phyloP scores from a whole-genome alignment of 352 stramenopile species.

The Phytophthora vignae region DNA sequence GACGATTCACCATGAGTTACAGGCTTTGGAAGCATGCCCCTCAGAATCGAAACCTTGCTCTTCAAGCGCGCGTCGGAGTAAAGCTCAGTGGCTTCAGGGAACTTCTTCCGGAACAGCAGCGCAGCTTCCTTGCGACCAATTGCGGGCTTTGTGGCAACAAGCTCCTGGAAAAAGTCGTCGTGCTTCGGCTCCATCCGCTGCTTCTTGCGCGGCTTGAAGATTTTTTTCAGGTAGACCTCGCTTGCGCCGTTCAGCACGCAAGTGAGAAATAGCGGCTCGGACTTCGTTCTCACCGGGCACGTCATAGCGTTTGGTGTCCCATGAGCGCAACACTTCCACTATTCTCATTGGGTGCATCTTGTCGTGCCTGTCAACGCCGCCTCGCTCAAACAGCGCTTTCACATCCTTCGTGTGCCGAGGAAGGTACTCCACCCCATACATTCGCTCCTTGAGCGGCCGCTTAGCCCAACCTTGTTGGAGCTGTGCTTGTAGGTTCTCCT shows the following conservation, averaged over 20 bases:
- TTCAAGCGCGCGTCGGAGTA: conserved; percentile 8
- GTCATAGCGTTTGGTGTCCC: conserved; percentile 6
- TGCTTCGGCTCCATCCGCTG: conserved; percentile 2
- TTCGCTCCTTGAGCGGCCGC: not conserved
- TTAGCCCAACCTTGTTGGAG: conserved; percentile 11
- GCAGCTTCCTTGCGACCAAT: not conserved
- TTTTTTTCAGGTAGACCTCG: not conserved
- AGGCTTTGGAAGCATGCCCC: not conserved
- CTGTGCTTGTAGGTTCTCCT: not conserved
- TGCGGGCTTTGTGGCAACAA: not conserved
- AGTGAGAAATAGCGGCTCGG: not conserved
- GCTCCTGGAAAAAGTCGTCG: not conserved
- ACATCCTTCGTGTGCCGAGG: not conserved
- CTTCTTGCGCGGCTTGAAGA: not conserved
- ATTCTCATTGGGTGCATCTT: conserved; percentile 8
- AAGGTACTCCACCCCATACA: conserved; percentile 9
- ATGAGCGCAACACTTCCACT: not conserved
- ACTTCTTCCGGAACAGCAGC: conserved; percentile 10
- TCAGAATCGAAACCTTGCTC: conserved; percentile 4
- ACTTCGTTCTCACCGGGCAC: conserved; percentile 8
- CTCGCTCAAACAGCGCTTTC: conserved; percentile 1
- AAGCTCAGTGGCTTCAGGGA: conserved; percentile 1
- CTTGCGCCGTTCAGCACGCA: not conserved
- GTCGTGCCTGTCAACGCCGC: not conserved
- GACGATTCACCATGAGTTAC: not conserved